Percentiles rank a stretch among this genome's conserved stretches.
These are phyloP conservation scores for Verticillium alfalfae DNA, from an alignment of 2,329 filamentous ascomycete genomes.

Conservation along the genomic window DNA sequence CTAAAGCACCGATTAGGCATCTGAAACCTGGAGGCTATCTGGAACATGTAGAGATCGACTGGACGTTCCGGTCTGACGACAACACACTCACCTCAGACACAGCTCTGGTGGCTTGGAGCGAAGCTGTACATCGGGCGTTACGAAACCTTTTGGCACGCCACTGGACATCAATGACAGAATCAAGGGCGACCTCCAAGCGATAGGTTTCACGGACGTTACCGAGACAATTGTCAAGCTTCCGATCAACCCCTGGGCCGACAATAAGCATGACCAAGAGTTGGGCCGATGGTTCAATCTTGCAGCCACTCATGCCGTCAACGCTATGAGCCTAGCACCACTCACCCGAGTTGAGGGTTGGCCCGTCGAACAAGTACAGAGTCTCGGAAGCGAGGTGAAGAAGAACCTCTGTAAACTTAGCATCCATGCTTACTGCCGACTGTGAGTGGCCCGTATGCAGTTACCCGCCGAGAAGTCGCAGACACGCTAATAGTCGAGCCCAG, in stretches of 20 bases:
- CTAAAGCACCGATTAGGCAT: slow-evolving; percentile 44
- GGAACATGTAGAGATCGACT: slow-evolving; percentile 89
- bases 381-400: slow-evolving; percentile 57
- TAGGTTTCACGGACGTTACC: slow-evolving; percentile 76
- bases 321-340: slow-evolving; percentile 68
- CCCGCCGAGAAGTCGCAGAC: slow-evolving; percentile 1
- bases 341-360: slow-evolving; percentile 57
- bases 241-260: slow-evolving; percentile 66
- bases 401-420: slow-evolving; percentile 65
- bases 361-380: slow-evolving; percentile 53
- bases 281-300: slow-evolving; percentile 82
- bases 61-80: slow-evolving; percentile 67
- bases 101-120: slow-evolving; percentile 62
- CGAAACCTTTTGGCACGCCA: slow-evolving; percentile 56
- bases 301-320: slow-evolving; percentile 67
- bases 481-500: slow-evolving; percentile 5
- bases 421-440: slow-evolving; percentile 73
- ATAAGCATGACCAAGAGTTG: slow-evolving; percentile 59
- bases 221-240: slow-evolving; percentile 66
- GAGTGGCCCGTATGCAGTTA: slow-evolving; percentile 31
- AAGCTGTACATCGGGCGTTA: slow-evolving; percentile 63
- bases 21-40: slow-evolving; percentile 73
- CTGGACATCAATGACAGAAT: slow-evolving; percentile 55
- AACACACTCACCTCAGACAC: slow-evolving; percentile 52
- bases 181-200: slow-evolving; percentile 53